Conservation (phyloP, 306 rosid species). For the Malus asiatica region DNA sequence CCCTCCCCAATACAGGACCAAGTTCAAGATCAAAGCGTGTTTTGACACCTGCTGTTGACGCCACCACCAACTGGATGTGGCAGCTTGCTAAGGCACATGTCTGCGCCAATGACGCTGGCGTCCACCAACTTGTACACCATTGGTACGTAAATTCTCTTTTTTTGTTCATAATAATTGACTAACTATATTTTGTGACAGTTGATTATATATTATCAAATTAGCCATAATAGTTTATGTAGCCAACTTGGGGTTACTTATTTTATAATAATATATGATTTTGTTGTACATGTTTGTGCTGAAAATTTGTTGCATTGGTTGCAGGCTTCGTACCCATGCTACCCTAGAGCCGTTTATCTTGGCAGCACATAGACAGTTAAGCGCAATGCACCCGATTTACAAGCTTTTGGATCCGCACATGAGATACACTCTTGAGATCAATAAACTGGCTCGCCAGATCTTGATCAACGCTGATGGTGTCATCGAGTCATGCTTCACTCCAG, state of each 20-base stretch:
- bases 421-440: conserved; percentile 82
- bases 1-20: conserved; percentile 61
- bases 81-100: conserved; percentile 93
- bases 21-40: conserved; percentile 54
- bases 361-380: conserved; percentile 85
- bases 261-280: neutral
- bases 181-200: neutral
- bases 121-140: conserved; percentile 90
- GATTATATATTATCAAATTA: neutral
- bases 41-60: conserved; percentile 63
- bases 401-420: conserved; percentile 95
- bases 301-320: conserved; percentile 8
- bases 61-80: conserved; percentile 83
- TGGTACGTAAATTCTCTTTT: conserved; percentile 39
- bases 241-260: neutral
- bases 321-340: conserved; percentile 82
- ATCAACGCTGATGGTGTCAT: conserved; percentile 67
- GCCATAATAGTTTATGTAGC: neutral
- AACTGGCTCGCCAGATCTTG: conserved; percentile 62
- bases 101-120: conserved; percentile 85
- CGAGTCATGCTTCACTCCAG: conserved; percentile 87
- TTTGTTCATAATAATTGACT: neutral
- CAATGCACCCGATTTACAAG: conserved; percentile 85
- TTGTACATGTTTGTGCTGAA: neutral
- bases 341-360: conserved; percentile 80